Base-by-base conservation (phyloP, 306 rosid species). In the Elaeagnus macrophylla region DNA sequence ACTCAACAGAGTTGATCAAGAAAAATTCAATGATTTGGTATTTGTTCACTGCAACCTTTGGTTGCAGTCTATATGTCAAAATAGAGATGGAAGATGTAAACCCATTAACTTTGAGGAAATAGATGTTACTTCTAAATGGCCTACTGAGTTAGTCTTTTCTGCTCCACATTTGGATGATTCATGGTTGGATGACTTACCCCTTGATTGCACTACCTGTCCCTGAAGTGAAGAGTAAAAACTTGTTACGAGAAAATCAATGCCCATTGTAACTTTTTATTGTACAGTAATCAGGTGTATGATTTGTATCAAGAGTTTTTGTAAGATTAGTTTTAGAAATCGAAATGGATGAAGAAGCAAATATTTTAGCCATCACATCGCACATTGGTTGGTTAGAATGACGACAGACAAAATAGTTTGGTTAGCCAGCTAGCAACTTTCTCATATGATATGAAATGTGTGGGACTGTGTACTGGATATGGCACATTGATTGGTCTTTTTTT, bases 21-120 rank as follows among this genome's bases (percentile, higher is more conserved):
- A 80, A 69, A 82, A 66, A 46, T 42, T 82, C 59, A 73, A 56
- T 9, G 90, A 82, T 48, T 63, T 79, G 71, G 79, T 77, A 48
- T 85, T 77, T 73, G 81, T 80, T 44, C 89, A 82, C 41, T 75
- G 85, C 76, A 85, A 82, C 73, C 81, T 82, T 46, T 77, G 90
- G 90, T 53, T 79, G 52, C 81, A 66, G 38, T 49, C 77, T 57
- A 57, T 72, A 48, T 66, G 48, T 66, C 77, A 65, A 39, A 66
- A 53, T 6, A 65, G 67, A 62, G 74, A 71, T 61, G 58, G 75
- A 40, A 80, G 75, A 69, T 71, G 51, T 60, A 67, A 72, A 52
- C 73, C 81, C 11, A n/a, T 85, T 18, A 44, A 60, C 41, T 85
- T 52, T 50, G 85, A 85, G 50, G 81, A 79, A 58, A 61, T 82